These are phyloP conservation scores for Postia placenta DNA, from an alignment of 768 basidiomycete species.

Conservation along the genomic window DNA sequence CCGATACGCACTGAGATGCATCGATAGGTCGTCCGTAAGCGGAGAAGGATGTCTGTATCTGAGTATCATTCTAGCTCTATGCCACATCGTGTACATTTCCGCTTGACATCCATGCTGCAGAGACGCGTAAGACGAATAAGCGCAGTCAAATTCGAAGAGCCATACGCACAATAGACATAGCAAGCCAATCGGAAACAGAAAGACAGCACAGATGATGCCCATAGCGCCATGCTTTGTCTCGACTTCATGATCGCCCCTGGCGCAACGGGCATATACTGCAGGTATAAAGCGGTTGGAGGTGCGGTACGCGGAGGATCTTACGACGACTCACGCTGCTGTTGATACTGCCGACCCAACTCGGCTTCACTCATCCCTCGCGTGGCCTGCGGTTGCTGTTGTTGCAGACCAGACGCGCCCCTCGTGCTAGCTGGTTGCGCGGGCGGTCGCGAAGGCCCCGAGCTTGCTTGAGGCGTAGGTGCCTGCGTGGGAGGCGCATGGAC, in stretches of 20 bases:
- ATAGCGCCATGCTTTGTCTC: conserved; percentile 21
- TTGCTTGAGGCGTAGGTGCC: neutral
- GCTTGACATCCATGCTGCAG: conserved; percentile 15
- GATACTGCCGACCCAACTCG: conserved; percentile 11
- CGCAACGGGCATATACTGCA: conserved; percentile 19
- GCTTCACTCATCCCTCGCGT: neutral
- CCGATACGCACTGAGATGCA: too few relatives aligned
- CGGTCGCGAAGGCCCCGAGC: neutral
- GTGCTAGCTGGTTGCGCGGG: neutral
- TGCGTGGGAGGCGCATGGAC: neutral
- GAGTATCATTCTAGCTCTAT: too few relatives aligned
- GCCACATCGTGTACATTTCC: conserved; percentile 22
- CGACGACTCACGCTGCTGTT: conserved; percentile 10
- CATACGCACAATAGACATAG: conserved; percentile 10
- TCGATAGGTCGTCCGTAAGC: too few relatives aligned
- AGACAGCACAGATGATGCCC: conserved; percentile 24
- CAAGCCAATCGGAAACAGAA: conserved; percentile 21
- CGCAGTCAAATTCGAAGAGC: neutral
- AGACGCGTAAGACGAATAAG: neutral
- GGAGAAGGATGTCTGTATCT: too few relatives aligned
- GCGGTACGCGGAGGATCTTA: neutral
- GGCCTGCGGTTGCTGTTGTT: neutral
- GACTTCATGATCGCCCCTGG: conserved; percentile 24
- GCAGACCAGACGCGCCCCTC: neutral
- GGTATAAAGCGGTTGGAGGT: neutral